phyloP scores from a whole-genome alignment of 169 alveolate genomes.

The Cryptosporidium bovis region DNA sequence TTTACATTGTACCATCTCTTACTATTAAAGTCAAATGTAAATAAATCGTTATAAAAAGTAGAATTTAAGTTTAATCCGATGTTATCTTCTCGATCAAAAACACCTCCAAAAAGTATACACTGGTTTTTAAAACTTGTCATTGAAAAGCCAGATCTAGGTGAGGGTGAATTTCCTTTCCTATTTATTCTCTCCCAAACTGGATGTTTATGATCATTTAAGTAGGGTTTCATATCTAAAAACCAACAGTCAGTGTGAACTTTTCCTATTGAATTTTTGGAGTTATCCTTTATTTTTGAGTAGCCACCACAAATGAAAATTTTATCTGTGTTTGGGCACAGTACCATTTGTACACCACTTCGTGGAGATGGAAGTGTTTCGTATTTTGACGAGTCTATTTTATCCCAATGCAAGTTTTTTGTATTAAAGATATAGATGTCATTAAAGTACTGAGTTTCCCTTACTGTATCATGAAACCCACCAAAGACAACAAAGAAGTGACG shows the following conservation, averaged over 20 bases:
- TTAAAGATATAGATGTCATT: slow-evolving; percentile 84
- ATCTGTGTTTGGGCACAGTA: slow-evolving; percentile 31
- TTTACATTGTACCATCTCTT: slow-evolving; percentile 69
- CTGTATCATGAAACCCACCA: slow-evolving; percentile 92
- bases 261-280: slow-evolving; percentile 85
- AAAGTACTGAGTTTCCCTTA: slow-evolving; percentile 84
- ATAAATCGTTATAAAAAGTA: slow-evolving; percentile 82
- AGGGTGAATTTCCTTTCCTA: slow-evolving; percentile 62
- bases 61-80: slow-evolving; percentile 82
- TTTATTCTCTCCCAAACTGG: slow-evolving; percentile 65
- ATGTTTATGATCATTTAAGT: not conserved
- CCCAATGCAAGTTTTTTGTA: slow-evolving; percentile 55
- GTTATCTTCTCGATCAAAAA: slow-evolving; percentile 85
- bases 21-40: slow-evolving; percentile 80
- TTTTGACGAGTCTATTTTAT: slow-evolving; percentile 48
- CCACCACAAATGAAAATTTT: slow-evolving; percentile 88
- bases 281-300: slow-evolving; percentile 86
- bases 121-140: slow-evolving; percentile 80
- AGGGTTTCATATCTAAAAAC: slow-evolving; percentile 86
- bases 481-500: slow-evolving; percentile 86
- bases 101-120: slow-evolving; percentile 89
- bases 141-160: slow-evolving; percentile 83
- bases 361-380: slow-evolving; percentile 56
- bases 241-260: slow-evolving; percentile 85
- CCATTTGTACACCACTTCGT: slow-evolving; percentile 73